Conservation (phyloP, 1,284 basidiomycete genomes). For the Sphaerobolus stellatus region DNA sequence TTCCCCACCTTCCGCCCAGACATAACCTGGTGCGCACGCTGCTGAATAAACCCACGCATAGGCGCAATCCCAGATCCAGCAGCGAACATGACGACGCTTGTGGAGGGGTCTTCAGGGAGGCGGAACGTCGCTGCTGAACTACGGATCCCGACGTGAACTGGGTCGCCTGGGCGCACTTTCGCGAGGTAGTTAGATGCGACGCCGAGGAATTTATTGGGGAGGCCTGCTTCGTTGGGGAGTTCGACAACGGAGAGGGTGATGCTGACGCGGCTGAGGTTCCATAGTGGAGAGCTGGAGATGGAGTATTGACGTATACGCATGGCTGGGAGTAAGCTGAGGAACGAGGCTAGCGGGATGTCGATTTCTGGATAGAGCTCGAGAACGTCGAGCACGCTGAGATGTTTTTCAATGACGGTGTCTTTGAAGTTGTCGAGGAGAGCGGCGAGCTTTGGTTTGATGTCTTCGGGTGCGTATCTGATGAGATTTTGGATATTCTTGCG, state of each 20-base stretch:
- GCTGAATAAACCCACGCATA: slow-evolving; percentile 55
- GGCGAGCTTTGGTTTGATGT: slow-evolving; percentile 26
- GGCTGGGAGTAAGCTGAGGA: slow-evolving; percentile 44
- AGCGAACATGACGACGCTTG: slow-evolving; percentile 50
- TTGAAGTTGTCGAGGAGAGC: slow-evolving; percentile 33
- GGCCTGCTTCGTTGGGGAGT: slow-evolving; percentile 35
- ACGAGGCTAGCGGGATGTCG: slow-evolving; percentile 39
- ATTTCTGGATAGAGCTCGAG: slow-evolving; percentile 43
- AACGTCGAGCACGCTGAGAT: slow-evolving; percentile 46
- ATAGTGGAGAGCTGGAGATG: slow-evolving; percentile 53
- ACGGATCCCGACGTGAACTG: slow-evolving; percentile 46
- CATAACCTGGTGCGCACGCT: slow-evolving; percentile 47
- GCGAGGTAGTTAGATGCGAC: slow-evolving; percentile 52
- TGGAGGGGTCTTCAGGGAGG: slow-evolving; percentile 42
- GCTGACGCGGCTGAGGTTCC: slow-evolving; percentile 42
- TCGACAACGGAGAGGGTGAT: slow-evolving; percentile 49
- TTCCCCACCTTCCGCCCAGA: slow-evolving; percentile 45
- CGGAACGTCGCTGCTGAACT: slow-evolving; percentile 46
- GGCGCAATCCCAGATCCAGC: slow-evolving; percentile 53
- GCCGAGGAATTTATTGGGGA: slow-evolving; percentile 40
- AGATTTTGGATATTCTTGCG: slow-evolving; percentile 37
- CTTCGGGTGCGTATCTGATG: slow-evolving; percentile 18
- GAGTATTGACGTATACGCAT: slow-evolving; percentile 55
- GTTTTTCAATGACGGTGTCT: slow-evolving; percentile 36
- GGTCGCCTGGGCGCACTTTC: slow-evolving; percentile 41